Percentiles rank a stretch among this genome's conserved stretches.
Evolutionary conservation across 192 early-diverging fungal species (phyloP).

Genomic region (Mortierella alpina): DNA sequence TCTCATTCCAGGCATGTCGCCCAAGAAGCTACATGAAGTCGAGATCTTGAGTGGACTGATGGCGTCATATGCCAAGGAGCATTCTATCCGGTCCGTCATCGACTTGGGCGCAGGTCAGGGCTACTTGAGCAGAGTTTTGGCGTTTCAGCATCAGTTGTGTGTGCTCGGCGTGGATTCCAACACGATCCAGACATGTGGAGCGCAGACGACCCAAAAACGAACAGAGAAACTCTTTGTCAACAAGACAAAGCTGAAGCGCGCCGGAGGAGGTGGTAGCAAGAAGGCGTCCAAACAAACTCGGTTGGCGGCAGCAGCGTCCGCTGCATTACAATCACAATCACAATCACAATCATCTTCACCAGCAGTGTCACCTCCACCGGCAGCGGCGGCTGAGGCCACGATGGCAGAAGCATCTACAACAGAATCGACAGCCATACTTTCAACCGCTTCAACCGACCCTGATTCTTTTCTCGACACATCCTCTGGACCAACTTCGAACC

Average conservation of each 20-base stretch:
- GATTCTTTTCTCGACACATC: not conserved
- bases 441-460: not conserved
- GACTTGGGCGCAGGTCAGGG: constrained; percentile 86
- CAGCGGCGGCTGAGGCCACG: not conserved
- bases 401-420: not conserved
- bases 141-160: constrained; percentile 70
- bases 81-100: constrained; percentile 63
- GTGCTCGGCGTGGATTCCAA: constrained; percentile 79
- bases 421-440: not conserved
- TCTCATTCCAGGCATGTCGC: constrained; percentile 75
- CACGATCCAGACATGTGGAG: constrained; percentile 78
- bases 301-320: not conserved
- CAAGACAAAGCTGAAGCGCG: constrained; percentile 27
- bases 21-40: constrained; percentile 81
- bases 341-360: not conserved
- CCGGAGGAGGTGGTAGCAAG: constrained; percentile 7
- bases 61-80: constrained; percentile 57
- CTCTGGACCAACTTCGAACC: not conserved
- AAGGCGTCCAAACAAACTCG: constrained; percentile 8
- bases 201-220: constrained; percentile 66
- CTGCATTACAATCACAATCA: not conserved
- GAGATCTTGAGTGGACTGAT: constrained; percentile 69
- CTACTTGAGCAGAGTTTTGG: constrained; percentile 74
- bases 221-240: constrained; percentile 61
- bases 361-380: constrained; percentile 1